Evolutionary conservation across 108 stramenopile species (phyloP).

Genomic region (Schizochytrium sp.): DNA sequence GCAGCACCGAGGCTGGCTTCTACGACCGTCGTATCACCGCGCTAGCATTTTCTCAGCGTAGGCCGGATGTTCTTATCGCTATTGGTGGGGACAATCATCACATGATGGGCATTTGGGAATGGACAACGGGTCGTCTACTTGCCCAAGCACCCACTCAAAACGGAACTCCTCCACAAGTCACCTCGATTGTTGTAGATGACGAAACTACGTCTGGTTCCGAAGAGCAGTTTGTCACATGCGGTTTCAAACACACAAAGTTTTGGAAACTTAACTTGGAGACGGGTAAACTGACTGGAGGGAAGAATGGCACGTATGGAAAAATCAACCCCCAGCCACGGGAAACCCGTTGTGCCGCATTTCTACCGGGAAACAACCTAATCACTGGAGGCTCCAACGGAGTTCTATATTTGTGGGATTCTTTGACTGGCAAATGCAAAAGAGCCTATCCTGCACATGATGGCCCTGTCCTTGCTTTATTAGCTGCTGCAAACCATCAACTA

Average conservation of each 20-base stretch:
- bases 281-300: slow-evolving; percentile 35
- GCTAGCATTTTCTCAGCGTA: slow-evolving; percentile 5
- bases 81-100: slow-evolving; percentile 51
- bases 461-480: not conserved
- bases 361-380: not conserved
- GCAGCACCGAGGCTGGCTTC: slow-evolving; percentile 19
- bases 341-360: not conserved
- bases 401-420: slow-evolving; percentile 18
- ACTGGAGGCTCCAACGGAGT: slow-evolving; percentile 57
- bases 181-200: slow-evolving; percentile 20
- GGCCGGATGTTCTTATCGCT: slow-evolving; percentile 21
- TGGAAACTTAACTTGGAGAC: slow-evolving; percentile 25
- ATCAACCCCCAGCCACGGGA: not conserved
- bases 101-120: slow-evolving; percentile 49
- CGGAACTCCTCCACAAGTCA: slow-evolving; percentile 35
- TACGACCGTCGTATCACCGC: slow-evolving; percentile 25
- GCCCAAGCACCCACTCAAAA: slow-evolving; percentile 30
- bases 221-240: slow-evolving; percentile 43
- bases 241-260: slow-evolving; percentile 58
- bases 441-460: slow-evolving; percentile 37
- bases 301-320: slow-evolving; percentile 53
- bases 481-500: slow-evolving; percentile 36
- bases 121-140: not conserved
- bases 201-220: not conserved
- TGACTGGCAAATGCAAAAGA: not conserved